Evolutionary conservation across 257 asterid species (phyloP), one percentile per base, ranked within the genome.

Genomic region (Nicotiana otophora): DNA sequence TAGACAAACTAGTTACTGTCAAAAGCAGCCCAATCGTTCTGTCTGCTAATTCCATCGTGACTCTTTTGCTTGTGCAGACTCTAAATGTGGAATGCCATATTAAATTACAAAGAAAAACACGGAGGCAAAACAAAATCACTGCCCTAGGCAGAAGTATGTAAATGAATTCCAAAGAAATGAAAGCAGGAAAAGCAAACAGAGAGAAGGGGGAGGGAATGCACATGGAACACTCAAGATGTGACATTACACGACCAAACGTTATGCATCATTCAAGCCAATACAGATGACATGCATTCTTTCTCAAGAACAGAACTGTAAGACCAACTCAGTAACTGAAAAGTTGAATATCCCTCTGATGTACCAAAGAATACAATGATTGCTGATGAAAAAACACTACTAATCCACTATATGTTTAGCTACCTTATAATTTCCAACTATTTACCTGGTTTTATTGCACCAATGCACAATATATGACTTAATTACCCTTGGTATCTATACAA

Each of bases 21-120:
- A 93, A 88, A 77, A 93, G 91, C 87, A 92, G 87, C 80, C 98
- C 98, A 6, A 93, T 84, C 1, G 93, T 94, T 86, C 94, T 90
- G 86, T 95, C 98, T 64, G 97, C 98, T 87, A 95, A 69, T 81
- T 95, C 97, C 96, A 92, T 92, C 5, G 15, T 48, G 54, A 61
- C 83, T 78, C 23, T 55, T 81, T 67, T 8, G 61, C 81, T 66
- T 81, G 57, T 51, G 46, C 64, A 53, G 46, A 81, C 77, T 30
- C 36, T 60, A 11, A 81, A 81, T 26, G 63, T 14, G 63, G 46
- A 51, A 75, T 15, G 63, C 63, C 26, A 28, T 4, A 75, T 26
- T 75, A 75, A 74, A 75, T 6, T 51, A 51, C 80, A 51, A 51
- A 42, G 8, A 42, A 64, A 28, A 64, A 64, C 10, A 64, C 15